Evolutionary conservation across 1,284 basidiomycete species (phyloP), one percentile per base, ranked within the genome.

Genomic region (Ceratobasidium papillatum): DNA sequence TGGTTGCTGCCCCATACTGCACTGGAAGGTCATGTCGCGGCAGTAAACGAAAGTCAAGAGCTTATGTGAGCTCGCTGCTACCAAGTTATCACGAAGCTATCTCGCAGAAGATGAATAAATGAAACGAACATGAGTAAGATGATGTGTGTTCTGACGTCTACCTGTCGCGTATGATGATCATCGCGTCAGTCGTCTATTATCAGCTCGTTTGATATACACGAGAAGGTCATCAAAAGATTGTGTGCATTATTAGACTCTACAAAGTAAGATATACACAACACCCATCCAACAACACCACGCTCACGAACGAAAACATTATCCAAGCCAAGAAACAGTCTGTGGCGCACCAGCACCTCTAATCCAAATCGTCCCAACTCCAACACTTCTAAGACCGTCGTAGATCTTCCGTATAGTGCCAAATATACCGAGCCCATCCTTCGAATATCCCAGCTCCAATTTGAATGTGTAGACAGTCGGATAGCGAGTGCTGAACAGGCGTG

Each of bases 361-460:
- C n/a, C n/a, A 41, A 61, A 27, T 19, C 27, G 54, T 58, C 27
- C 54, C 22, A 58, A 17, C 17, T 52, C 51, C 7, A 7, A 14
- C 30, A 30, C 43, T 12, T 19, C 14, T 27, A 1, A 45, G 30
- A 3, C 22, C 45, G 27, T 41, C 49, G 63, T 4, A 49, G 32
- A 30, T 71, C 68, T 19, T 75, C 43, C 17, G 17, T 51, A 17
- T 81, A 90, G 78, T 91, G 88, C 87, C 87, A 90, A 75, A 91
- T 87, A 75, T 90, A 91, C 76, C 89, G 86, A 17, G 89, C 85
- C 89, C 89, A 91, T n/a, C 89, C 88, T 80, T 91, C 90, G 36
- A 90, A 81, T 49, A 90, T 88, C 45, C 89, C 90, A 3, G 87
- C 80, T 49, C 90, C 90, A 0, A 87, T 81, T 83, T 90, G 85